Conservation (phyloP, 2,329 filamentous ascomycete species). For the Aspergillus candidus region DNA sequence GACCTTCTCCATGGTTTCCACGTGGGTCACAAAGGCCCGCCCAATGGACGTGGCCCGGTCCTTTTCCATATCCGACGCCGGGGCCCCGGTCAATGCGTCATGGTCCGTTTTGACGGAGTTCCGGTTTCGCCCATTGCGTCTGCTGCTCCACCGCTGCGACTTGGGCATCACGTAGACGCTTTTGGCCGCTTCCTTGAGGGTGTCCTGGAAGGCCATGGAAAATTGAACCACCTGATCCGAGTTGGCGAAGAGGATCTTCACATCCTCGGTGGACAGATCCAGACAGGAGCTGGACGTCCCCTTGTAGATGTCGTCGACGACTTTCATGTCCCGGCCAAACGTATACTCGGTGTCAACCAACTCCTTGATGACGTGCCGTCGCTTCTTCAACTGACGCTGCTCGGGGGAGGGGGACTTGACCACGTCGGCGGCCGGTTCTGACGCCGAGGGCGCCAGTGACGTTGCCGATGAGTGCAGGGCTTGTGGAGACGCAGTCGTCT, state of each 20-base stretch:
- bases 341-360: conserved; percentile 86
- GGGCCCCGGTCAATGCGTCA: conserved; percentile 21
- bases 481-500: conserved; percentile 24
- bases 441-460: conserved; percentile 29
- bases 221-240: conserved; percentile 86
- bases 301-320: conserved; percentile 96
- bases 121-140: conserved; percentile 43
- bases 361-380: conserved; percentile 82
- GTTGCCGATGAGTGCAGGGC: conserved; percentile 34
- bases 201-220: conserved; percentile 69
- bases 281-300: conserved; percentile 79
- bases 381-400: conserved; percentile 61
- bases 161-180: conserved; percentile 67
- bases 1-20: conserved; percentile 57
- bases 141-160: conserved; percentile 48
- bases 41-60: conserved; percentile 56
- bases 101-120: conserved; percentile 24
- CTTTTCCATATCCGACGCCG: conserved; percentile 47
- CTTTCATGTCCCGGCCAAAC: conserved; percentile 93
- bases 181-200: conserved; percentile 73
- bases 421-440: conserved; percentile 19
- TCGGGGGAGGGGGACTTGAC: conserved; percentile 31
- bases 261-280: conserved; percentile 72
- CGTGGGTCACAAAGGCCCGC: conserved; percentile 51
- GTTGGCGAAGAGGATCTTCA: conserved; percentile 88